A percentile compares a stretch with the other conserved stretches of the same genome.
phyloP scores from a whole-genome alignment of 148 eudicot genomes.

The Cornus controversa region DNA sequence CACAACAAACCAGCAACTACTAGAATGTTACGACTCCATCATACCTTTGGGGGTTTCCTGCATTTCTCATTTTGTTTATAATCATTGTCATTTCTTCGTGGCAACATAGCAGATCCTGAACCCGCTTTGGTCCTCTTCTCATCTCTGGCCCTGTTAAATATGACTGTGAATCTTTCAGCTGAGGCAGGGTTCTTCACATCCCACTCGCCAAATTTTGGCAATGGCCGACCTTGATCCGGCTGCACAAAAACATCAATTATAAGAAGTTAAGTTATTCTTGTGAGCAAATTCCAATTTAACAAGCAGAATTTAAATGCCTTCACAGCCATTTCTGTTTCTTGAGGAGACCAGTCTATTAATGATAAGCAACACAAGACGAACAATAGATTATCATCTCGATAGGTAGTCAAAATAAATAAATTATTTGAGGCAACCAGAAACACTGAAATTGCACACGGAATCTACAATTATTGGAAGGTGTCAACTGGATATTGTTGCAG shows the following conservation, averaged over 20 bases:
- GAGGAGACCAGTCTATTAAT: background rate
- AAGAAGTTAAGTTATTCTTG: background rate
- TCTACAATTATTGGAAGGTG: too few species aligned
- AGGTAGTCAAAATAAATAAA: background rate
- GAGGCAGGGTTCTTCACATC: slow-evolving; percentile 25
- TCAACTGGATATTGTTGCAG: too few species aligned
- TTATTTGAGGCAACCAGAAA: background rate
- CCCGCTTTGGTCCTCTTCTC: slow-evolving; percentile 15
- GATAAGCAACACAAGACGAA: background rate
- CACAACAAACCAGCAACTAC: background rate
- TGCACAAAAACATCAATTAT: slow-evolving; percentile 3
- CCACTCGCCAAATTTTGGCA: slow-evolving; percentile 32
- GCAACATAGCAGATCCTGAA: background rate
- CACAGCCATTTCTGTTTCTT: background rate
- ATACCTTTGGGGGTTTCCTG: slow-evolving; percentile 7
- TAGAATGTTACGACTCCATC: background rate
- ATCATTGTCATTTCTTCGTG: slow-evolving; percentile 14
- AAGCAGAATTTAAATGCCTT: background rate
- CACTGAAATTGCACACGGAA: too few species aligned
- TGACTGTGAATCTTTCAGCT: slow-evolving; percentile 26
- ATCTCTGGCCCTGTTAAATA: slow-evolving; percentile 26
- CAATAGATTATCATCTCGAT: background rate
- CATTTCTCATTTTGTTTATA: slow-evolving; percentile 3
- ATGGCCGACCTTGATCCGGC: slow-evolving; percentile 20
- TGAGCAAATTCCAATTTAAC: background rate